Evolutionary conservation across 345 rosid genomes (phyloP).

Genomic region (Hibiscus trionum): DNA sequence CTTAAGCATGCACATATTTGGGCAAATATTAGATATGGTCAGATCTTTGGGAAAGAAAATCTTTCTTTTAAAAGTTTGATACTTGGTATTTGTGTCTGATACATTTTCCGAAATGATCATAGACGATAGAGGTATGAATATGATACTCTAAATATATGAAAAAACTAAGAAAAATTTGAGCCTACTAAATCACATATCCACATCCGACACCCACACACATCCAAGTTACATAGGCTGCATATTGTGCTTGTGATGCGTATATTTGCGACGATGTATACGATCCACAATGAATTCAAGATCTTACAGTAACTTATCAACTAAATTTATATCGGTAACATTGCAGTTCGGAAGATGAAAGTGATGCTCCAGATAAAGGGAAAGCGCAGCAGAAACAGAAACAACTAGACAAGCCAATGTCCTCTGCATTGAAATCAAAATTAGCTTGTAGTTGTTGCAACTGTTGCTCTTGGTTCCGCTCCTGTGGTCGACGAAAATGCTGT

Average conservation of each 20-base stretch:
- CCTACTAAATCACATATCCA: not conserved
- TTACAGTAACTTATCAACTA: not conserved
- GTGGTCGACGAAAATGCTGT: not conserved
- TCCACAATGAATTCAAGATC: not conserved
- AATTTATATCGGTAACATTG: constrained; percentile 3
- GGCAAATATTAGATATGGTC: not conserved
- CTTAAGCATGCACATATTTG: not conserved
- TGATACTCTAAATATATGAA: not conserved
- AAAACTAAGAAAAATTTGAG: not conserved
- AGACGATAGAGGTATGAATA: not conserved
- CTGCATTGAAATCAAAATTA: constrained; percentile 15
- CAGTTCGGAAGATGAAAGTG: constrained; percentile 31
- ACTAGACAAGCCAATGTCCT: constrained; percentile 4
- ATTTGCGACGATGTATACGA: not conserved
- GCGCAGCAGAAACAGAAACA: constrained; percentile 11
- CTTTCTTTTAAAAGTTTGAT: not conserved
- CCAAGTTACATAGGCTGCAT: not conserved
- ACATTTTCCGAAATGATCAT: not conserved
- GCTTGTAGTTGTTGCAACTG: constrained; percentile 17
- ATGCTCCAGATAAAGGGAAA: constrained; percentile 12
- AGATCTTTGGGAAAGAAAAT: not conserved
- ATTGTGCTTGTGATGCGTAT: not conserved
- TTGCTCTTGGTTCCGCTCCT: constrained; percentile 26
- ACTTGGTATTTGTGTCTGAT: not conserved
- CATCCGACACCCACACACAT: not conserved